These are phyloP conservation scores for Brassica nigra DNA, from an alignment of 345 rosid species.

Conservation along the genomic window DNA sequence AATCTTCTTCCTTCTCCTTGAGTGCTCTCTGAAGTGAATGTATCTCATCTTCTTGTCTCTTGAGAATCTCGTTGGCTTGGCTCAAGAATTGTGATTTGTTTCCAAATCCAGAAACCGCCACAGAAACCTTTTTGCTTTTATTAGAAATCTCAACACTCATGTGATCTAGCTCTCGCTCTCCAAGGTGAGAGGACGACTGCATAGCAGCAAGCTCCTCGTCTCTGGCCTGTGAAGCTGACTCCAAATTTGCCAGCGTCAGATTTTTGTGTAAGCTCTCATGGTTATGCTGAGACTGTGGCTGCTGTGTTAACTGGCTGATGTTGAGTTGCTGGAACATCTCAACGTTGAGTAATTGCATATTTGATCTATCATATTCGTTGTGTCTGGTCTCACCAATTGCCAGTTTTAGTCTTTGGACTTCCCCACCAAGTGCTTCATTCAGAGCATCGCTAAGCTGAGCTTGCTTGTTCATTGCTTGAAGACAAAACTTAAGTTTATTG, in stretches of 20 bases:
- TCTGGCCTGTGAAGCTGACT: constrained; percentile 64
- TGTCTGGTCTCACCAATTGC: constrained; percentile 41
- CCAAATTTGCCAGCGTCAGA: constrained; percentile 52
- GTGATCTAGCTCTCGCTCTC: constrained; percentile 59
- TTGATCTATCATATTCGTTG: constrained; percentile 34
- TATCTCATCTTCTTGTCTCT: constrained; percentile 66
- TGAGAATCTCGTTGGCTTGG: constrained; percentile 62
- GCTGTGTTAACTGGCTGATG: constrained; percentile 34
- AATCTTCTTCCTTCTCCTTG: constrained; percentile 61
- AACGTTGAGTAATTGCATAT: constrained; percentile 35
- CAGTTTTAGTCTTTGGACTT: constrained; percentile 52
- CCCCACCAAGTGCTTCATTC: constrained; percentile 54
- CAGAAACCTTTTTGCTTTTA: constrained; percentile 51
- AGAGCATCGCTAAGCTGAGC: constrained; percentile 85
- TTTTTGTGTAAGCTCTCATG: constrained; percentile 61
- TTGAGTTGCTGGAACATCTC: constrained; percentile 45
- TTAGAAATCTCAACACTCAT: constrained; percentile 49
- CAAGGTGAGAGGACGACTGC: constrained; percentile 46
- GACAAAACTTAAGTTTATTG: constrained; percentile 88
- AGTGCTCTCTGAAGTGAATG: constrained; percentile 52
- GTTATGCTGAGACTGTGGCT: constrained; percentile 40
- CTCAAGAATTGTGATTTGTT: constrained; percentile 56
- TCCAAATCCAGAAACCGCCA: constrained; percentile 48
- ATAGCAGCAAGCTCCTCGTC: constrained; percentile 57
- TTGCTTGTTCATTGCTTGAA: constrained; percentile 98